Conservation (phyloP, 768 basidiomycete species). For the Tylopilus rubrobrunneus region DNA sequence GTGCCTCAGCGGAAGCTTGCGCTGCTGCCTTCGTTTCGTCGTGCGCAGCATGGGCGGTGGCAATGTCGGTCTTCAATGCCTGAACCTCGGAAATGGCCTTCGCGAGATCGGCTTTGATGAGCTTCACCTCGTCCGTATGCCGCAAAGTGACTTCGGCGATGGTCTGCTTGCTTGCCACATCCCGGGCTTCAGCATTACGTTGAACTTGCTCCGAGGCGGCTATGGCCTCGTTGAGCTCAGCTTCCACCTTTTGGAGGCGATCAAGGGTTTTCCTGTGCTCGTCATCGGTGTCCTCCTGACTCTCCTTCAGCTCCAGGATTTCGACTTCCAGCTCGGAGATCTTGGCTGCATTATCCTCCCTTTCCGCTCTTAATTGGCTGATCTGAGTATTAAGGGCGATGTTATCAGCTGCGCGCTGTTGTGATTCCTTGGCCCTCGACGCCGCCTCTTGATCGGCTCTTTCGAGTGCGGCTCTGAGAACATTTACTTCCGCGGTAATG, state of each 20-base stretch:
- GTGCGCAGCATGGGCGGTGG: slow-evolving; percentile 40
- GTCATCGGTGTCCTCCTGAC: slow-evolving; percentile 62
- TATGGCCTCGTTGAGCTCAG: slow-evolving; percentile 46
- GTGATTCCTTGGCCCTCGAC: slow-evolving; percentile 43
- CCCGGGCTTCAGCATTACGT: slow-evolving; percentile 46
- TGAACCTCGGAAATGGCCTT: slow-evolving; percentile 43
- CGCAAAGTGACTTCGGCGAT: slow-evolving; percentile 38
- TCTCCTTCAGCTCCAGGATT: slow-evolving; percentile 71
- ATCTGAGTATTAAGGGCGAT: slow-evolving; percentile 49
- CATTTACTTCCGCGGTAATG: slow-evolving; percentile 48
- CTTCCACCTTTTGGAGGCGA: slow-evolving; percentile 50
- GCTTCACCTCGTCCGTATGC: slow-evolving; percentile 46
- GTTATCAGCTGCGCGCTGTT: slow-evolving; percentile 41
- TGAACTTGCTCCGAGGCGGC: slow-evolving; percentile 46
- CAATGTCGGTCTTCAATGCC: slow-evolving; percentile 45
- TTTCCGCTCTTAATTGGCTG: slow-evolving; percentile 52
- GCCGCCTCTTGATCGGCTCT: slow-evolving; percentile 46
- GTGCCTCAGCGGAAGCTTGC: slow-evolving; percentile 43
- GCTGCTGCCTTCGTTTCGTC: slow-evolving; percentile 47
- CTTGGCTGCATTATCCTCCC: slow-evolving; percentile 66
- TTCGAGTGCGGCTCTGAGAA: slow-evolving; percentile 48
- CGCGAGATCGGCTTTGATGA: slow-evolving; percentile 41
- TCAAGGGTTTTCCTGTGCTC: slow-evolving; percentile 43
- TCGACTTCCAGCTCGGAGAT: slow-evolving; percentile 82
- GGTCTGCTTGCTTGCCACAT: slow-evolving; percentile 39